These are phyloP conservation scores for Zymoseptoria passerinii DNA, from an alignment of 2,329 filamentous ascomycete species.

Conservation along the genomic window DNA sequence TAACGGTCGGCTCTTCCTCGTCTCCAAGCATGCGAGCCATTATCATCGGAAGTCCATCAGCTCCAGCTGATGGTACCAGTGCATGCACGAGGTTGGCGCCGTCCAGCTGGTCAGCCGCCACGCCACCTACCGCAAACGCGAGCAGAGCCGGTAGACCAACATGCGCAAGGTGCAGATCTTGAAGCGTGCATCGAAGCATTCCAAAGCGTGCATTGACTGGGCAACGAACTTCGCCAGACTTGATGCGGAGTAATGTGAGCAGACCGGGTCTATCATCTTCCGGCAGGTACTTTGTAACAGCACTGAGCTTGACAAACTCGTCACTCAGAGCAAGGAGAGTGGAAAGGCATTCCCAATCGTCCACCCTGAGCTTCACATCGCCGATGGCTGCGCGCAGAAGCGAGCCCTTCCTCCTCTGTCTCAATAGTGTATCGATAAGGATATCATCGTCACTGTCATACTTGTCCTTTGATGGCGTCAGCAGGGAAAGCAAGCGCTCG, in stretches of 20 bases:
- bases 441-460: slow-evolving; percentile 89
- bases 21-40: slow-evolving; percentile 89
- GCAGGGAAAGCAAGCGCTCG: slow-evolving; percentile 70
- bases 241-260: slow-evolving; percentile 62
- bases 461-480: slow-evolving; percentile 85
- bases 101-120: slow-evolving; percentile 50
- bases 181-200: slow-evolving; percentile 47
- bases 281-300: slow-evolving; percentile 86
- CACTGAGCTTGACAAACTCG: slow-evolving; percentile 74
- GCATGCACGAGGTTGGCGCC: slow-evolving; percentile 64
- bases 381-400: slow-evolving; percentile 65
- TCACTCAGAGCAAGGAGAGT: slow-evolving; percentile 61
- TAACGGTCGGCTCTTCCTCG: slow-evolving; percentile 85
- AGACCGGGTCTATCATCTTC: slow-evolving; percentile 91
- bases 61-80: slow-evolving; percentile 36
- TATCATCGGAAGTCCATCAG: slow-evolving; percentile 54
- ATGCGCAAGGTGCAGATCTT: slow-evolving; percentile 63
- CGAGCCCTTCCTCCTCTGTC: slow-evolving; percentile 77
- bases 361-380: slow-evolving; percentile 54
- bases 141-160: slow-evolving; percentile 77
- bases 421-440: slow-evolving; percentile 80
- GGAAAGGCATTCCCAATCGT: slow-evolving; percentile 56
- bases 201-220: slow-evolving; percentile 65
- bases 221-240: slow-evolving; percentile 52
- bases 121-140: slow-evolving; percentile 61